These are phyloP conservation scores for Globisporangium acanthophoron DNA, from an alignment of 352 stramenopile genomes.

Conservation along the genomic window DNA sequence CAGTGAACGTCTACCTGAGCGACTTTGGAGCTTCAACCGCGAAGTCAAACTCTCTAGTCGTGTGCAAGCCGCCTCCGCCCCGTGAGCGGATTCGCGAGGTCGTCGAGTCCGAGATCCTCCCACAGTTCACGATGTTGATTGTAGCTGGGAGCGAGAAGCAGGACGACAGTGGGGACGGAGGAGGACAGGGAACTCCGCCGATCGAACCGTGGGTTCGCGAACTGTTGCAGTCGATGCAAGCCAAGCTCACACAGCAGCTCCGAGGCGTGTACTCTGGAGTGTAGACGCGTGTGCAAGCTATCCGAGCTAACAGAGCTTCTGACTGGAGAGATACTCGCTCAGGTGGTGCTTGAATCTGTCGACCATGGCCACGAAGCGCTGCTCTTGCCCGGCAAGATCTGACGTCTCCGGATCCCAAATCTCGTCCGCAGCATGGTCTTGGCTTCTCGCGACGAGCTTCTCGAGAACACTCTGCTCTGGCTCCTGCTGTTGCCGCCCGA, in stretches of 20 bases:
- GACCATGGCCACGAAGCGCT: neutral
- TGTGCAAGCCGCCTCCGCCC: conserved; percentile 24
- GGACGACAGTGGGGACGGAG: neutral
- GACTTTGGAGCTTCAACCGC: conserved; percentile 18
- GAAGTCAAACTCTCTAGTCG: conserved; percentile 8
- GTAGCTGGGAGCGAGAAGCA: conserved; percentile 27
- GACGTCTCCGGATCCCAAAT: neutral
- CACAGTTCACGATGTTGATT: conserved; percentile 47
- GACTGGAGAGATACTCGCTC: neutral
- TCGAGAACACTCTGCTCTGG: conserved; percentile 33
- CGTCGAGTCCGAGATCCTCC: conserved; percentile 64
- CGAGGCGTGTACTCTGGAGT: conserved; percentile 19
- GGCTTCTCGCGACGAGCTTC: conserved; percentile 15
- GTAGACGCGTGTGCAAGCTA: neutral
- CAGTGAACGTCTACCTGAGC: conserved; percentile 73
- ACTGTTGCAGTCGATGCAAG: conserved; percentile 68
- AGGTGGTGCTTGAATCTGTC: conserved; percentile 9
- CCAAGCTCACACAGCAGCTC: conserved; percentile 57
- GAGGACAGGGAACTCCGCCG: neutral
- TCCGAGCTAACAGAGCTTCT: neutral
- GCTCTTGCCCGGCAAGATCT: conserved; percentile 1
- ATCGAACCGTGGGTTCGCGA: conserved; percentile 58
- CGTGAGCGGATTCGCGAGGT: conserved; percentile 43
- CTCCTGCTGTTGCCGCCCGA: conserved; percentile 16
- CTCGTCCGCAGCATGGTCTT: conserved; percentile 9